Conservation (phyloP, 2,329 filamentous ascomycete genomes). For the Thielaviopsis musarum region DNA sequence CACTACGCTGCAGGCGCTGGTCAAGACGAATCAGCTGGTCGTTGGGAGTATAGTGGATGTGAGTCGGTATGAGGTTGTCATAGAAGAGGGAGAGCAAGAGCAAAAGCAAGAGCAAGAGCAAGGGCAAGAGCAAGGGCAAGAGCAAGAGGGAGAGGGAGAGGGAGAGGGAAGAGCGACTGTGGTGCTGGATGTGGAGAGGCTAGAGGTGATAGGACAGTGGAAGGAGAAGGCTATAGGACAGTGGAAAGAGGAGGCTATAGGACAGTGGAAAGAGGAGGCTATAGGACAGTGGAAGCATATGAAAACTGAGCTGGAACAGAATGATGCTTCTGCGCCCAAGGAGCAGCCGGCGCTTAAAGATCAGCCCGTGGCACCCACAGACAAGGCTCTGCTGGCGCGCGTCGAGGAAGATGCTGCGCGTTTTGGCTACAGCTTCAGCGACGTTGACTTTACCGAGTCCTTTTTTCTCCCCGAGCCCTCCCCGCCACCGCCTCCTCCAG, state of each 20-base stretch:
- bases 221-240: not conserved
- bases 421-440: conserved; percentile 5
- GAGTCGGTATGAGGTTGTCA: conserved; percentile 21
- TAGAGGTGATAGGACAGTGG: conserved; percentile 1
- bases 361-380: not conserved
- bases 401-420: not conserved
- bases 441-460: conserved; percentile 7
- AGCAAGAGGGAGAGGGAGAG: not conserved
- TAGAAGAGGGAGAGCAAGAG: not conserved
- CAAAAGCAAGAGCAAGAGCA: too few species aligned
- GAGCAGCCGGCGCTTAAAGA: not conserved
- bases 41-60: conserved; percentile 33
- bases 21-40: conserved; percentile 27
- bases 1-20: conserved; percentile 29
- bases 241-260: not conserved
- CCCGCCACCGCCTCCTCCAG: not conserved
- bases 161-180: not conserved
- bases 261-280: too few species aligned
- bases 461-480: conserved; percentile 6
- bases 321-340: too few species aligned
- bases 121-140: too few species aligned
- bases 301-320: not conserved
- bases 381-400: not conserved
- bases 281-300: not conserved
- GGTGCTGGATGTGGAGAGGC: not conserved